Evolutionary conservation across 2,329 filamentous ascomycete genomes (phyloP).

Genomic region (Epichloe elymi): DNA sequence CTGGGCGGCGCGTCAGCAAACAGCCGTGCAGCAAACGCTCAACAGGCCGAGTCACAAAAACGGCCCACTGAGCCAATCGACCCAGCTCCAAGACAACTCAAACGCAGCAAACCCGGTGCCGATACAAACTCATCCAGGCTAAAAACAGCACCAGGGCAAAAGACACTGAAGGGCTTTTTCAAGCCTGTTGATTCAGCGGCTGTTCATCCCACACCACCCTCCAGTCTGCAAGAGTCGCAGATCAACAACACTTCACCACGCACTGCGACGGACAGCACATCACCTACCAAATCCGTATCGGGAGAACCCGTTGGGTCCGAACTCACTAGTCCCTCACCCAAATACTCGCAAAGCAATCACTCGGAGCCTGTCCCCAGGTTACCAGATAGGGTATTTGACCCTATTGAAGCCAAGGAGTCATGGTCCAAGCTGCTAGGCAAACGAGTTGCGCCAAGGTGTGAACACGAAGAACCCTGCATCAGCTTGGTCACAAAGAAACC

Average conservation of each 20-base stretch:
- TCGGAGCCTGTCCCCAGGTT: background rate
- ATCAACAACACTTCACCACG: background rate
- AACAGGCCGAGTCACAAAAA: background rate
- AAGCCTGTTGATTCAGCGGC: slow-evolving; percentile 30
- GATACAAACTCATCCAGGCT: slow-evolving; percentile 17
- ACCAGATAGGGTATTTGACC: slow-evolving; percentile 44
- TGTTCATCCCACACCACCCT: background rate
- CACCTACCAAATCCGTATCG: background rate
- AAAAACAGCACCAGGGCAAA: slow-evolving; percentile 26
- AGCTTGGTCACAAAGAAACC: slow-evolving; percentile 77
- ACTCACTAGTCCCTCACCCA: background rate
- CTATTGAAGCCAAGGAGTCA: slow-evolving; percentile 60
- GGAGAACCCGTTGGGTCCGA: background rate
- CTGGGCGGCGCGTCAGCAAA: background rate
- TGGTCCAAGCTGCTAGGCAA: slow-evolving; percentile 79
- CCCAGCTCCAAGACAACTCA: slow-evolving; percentile 6
- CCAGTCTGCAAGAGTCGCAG: background rate
- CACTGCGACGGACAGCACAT: background rate
- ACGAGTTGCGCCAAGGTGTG: slow-evolving; percentile 62
- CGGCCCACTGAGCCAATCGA: background rate
- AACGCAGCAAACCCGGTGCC: slow-evolving; percentile 14
- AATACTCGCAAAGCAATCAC: background rate
- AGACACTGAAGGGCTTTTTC: slow-evolving; percentile 69
- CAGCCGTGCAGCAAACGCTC: background rate
- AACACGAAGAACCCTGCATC: slow-evolving; percentile 80